These are phyloP conservation scores for Blastomyces parvus DNA, from an alignment of 2,329 filamentous ascomycete species.

Conservation along the genomic window DNA sequence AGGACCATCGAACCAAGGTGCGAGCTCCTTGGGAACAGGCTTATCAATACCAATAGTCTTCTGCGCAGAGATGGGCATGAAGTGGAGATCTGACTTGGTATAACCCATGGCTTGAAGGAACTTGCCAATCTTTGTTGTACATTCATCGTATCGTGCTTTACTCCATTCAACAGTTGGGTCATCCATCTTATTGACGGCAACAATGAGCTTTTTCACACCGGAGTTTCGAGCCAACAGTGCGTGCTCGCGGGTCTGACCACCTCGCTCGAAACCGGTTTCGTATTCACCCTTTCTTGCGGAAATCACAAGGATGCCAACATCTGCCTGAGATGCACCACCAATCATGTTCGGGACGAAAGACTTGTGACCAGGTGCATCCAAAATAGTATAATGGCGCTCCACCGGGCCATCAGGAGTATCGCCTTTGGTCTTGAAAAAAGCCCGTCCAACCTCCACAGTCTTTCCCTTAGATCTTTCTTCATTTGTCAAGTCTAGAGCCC, in stretches of 20 bases:
- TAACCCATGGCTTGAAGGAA: slow-evolving; percentile 92
- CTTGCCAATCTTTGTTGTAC: slow-evolving; percentile 72
- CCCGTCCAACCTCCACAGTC: slow-evolving; percentile 92
- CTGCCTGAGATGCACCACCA: slow-evolving; percentile 83
- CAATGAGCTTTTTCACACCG: slow-evolving; percentile 90
- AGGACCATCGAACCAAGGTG: slow-evolving; percentile 78
- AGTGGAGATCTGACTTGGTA: slow-evolving; percentile 88
- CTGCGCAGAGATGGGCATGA: slow-evolving; percentile 95
- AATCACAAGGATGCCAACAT: slow-evolving; percentile 91
- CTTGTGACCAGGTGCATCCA: slow-evolving; percentile 96
- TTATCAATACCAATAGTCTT: slow-evolving; percentile 79
- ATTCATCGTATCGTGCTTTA: slow-evolving; percentile 85
- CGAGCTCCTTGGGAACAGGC: slow-evolving; percentile 64
- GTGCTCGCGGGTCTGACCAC: slow-evolving; percentile 94
- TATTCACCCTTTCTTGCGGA: slow-evolving; percentile 97
- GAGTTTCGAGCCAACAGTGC: slow-evolving; percentile 97
- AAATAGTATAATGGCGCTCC: slow-evolving; percentile 88
- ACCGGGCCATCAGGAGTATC: slow-evolving; percentile 43
- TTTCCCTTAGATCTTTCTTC: slow-evolving; percentile 95
- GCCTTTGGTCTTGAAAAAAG: slow-evolving; percentile 74
- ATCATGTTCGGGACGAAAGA: slow-evolving; percentile 99
- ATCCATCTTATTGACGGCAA: slow-evolving; percentile 99
- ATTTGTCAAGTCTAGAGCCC: slow-evolving; percentile 94
- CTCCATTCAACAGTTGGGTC: slow-evolving; percentile 95
- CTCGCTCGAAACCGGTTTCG: slow-evolving; percentile 94